A percentile compares a stretch with the other conserved stretches of the same genome.
Evolutionary conservation across 345 rosid genomes (phyloP).

Genomic region (Linum trigynum): DNA sequence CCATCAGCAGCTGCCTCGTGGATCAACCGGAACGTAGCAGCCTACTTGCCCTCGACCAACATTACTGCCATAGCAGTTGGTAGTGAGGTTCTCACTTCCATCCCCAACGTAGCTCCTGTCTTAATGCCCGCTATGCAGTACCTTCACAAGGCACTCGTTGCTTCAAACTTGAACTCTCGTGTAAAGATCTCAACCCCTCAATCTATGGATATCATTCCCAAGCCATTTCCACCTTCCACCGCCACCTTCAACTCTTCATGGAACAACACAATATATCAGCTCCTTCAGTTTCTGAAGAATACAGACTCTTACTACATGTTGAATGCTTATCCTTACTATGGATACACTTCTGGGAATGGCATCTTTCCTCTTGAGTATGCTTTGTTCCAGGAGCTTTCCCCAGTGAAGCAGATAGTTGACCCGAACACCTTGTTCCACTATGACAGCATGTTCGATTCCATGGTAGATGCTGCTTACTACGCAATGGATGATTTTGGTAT

Average conservation of each 20-base stretch:
- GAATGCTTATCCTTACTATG: constrained; percentile 89
- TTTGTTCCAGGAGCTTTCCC: constrained; percentile 55
- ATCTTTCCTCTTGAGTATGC: constrained; percentile 90
- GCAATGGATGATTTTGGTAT: constrained; percentile 61
- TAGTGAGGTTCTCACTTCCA: constrained; percentile 70
- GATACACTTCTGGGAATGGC: constrained; percentile 74
- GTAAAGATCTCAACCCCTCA: constrained; percentile 83
- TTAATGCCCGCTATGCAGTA: constrained; percentile 70
- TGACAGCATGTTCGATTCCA: constrained; percentile 93
- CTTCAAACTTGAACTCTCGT: constrained; percentile 63
- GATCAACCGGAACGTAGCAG: constrained; percentile 71
- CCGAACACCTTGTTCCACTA: constrained; percentile 89
- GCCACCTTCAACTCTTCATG: constrained; percentile 67
- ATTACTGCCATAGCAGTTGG: constrained; percentile 94
- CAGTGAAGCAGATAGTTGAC: constrained; percentile 92
- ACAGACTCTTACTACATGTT: constrained; percentile 79
- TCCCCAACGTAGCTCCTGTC: constrained; percentile 66
- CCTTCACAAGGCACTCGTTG: constrained; percentile 84
- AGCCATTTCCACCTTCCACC: constrained; percentile 87
- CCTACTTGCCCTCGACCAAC: constrained; percentile 79
- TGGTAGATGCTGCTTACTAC: constrained; percentile 97
- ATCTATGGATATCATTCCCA: constrained; percentile 73
- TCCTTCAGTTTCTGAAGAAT: constrained; percentile 88
- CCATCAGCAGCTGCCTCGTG: constrained; percentile 79
- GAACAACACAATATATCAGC: constrained; percentile 67